Conservation (phyloP, 768 basidiomycete genomes). For the Phanerodontia chrysosporium region DNA sequence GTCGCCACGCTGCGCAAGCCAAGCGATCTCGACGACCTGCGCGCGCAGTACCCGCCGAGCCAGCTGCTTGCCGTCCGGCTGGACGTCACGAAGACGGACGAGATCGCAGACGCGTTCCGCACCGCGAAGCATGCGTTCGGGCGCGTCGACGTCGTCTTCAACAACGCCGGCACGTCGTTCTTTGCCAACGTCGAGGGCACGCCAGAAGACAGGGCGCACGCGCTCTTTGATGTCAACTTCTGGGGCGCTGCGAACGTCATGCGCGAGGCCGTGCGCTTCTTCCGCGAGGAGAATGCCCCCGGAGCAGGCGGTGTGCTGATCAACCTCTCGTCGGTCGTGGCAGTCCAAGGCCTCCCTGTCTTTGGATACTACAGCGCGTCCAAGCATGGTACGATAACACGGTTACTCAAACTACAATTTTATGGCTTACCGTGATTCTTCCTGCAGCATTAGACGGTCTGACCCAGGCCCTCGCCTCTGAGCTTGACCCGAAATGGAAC, state of each 20-base stretch:
- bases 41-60: slow-evolving; percentile 23
- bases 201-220: slow-evolving; percentile 29
- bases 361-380: slow-evolving; percentile 13
- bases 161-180: slow-evolving; percentile 34
- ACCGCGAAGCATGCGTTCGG: slow-evolving; percentile 31
- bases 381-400: slow-evolving; percentile 7
- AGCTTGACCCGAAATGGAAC: slow-evolving; percentile 44
- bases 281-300: slow-evolving; percentile 37
- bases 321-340: slow-evolving; percentile 1
- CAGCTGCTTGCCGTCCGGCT: slow-evolving; percentile 35
- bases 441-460: slow-evolving; percentile 32
- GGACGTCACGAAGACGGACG: slow-evolving; percentile 32
- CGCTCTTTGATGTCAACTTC: slow-evolving; percentile 33
- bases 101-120: slow-evolving; percentile 33
- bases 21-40: slow-evolving; percentile 18
- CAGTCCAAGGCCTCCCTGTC: not conserved
- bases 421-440: not conserved
- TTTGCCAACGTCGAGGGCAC: slow-evolving; percentile 35
- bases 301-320: slow-evolving; percentile 20
- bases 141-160: slow-evolving; percentile 42
- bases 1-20: slow-evolving; percentile 39
- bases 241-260: slow-evolving; percentile 19
- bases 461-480: slow-evolving; percentile 33
- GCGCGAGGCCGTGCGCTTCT: slow-evolving; percentile 22
- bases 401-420: not conserved